phyloP scores from a whole-genome alignment of 2,329 filamentous ascomycete species.

The Fusarium chuoi region DNA sequence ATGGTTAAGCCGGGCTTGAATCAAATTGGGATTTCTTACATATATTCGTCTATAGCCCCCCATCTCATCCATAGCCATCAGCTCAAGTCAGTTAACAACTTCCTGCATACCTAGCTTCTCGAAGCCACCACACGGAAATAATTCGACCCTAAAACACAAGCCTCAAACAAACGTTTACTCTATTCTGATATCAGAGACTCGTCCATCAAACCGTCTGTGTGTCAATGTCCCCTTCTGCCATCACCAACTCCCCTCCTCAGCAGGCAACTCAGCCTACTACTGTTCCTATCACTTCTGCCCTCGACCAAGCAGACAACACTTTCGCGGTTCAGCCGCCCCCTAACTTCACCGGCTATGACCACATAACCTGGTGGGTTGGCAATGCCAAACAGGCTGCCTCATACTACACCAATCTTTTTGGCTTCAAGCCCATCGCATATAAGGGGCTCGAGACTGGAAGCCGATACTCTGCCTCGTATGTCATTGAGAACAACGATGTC shows the following conservation, averaged over 20 bases:
- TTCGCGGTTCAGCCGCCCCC: constrained; percentile 63
- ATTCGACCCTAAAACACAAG: constrained; percentile 18
- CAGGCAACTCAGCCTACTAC: constrained; percentile 55
- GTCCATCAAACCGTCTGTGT: constrained; percentile 35
- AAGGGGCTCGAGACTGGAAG: constrained; percentile 88
- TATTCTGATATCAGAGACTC: constrained; percentile 19
- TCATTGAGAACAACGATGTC: constrained; percentile 79
- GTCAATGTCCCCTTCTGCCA: constrained; percentile 69
- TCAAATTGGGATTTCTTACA: constrained; percentile 38
- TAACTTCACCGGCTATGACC: constrained; percentile 86
- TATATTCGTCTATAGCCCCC: constrained; percentile 29
- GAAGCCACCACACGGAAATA: constrained; percentile 16
- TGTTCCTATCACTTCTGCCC: constrained; percentile 43
- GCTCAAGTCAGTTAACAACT: constrained; percentile 12
- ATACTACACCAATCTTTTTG: constrained; percentile 89
- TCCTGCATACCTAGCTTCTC: constrained; percentile 22
- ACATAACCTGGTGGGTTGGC: constrained; percentile 95
- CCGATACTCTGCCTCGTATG: constrained; percentile 83
- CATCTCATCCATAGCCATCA: constrained; percentile 5
- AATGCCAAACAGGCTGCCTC: constrained; percentile 95
- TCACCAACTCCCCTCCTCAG: constrained; percentile 60
- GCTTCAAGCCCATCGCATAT: constrained; percentile 85
- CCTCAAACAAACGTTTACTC: constrained; percentile 5
- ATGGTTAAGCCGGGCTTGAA: constrained; percentile 37
- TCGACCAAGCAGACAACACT: constrained; percentile 55